These are phyloP conservation scores for Loxodes magnus DNA, from an alignment of 73 alveolate genomes.

Conservation along the genomic window DNA sequence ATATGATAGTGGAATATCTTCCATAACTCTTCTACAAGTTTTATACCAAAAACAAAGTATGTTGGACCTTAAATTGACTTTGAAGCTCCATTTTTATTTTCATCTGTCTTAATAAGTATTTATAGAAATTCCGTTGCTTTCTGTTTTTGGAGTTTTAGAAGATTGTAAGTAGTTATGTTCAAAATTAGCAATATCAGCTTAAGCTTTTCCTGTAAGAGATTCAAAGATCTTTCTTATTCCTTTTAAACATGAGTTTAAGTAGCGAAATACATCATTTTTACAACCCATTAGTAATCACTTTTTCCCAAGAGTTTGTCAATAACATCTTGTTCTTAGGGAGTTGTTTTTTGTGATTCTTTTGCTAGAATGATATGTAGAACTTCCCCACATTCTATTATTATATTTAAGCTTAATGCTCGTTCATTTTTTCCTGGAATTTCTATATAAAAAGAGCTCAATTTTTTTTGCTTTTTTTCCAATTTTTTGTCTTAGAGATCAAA, in stretches of 20 bases:
- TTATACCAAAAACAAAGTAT: constrained; percentile 10
- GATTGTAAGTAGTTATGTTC: constrained; percentile 25
- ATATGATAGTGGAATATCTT: constrained; percentile 25
- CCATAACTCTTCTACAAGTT: constrained; percentile 19
- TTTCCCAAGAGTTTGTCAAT: constrained; percentile 25
- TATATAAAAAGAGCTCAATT: constrained; percentile 72
- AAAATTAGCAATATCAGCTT: constrained; percentile 38
- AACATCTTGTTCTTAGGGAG: background rate
- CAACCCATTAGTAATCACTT: constrained; percentile 48
- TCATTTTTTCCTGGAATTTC: constrained; percentile 43
- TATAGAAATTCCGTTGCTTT: constrained; percentile 10
- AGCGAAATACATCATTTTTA: constrained; percentile 28
- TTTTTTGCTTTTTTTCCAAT: constrained; percentile 19
- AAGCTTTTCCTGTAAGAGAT: no score
- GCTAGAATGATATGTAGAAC: constrained; percentile 23
- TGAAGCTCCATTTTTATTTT: background rate
- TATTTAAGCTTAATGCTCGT: constrained; percentile 23
- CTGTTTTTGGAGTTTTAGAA: constrained; percentile 20
- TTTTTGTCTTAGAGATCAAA: constrained; percentile 29
- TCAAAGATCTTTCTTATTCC: constrained; percentile 20
- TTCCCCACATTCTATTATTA: constrained; percentile 32
- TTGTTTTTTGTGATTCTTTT: constrained; percentile 1
- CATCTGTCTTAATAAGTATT: constrained; percentile 7
- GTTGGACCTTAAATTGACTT: constrained; percentile 17
- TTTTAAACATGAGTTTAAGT: constrained; percentile 15